phyloP scores from a whole-genome alignment of 2,329 filamentous ascomycete species.

The Botryosphaeria dothidea region DNA sequence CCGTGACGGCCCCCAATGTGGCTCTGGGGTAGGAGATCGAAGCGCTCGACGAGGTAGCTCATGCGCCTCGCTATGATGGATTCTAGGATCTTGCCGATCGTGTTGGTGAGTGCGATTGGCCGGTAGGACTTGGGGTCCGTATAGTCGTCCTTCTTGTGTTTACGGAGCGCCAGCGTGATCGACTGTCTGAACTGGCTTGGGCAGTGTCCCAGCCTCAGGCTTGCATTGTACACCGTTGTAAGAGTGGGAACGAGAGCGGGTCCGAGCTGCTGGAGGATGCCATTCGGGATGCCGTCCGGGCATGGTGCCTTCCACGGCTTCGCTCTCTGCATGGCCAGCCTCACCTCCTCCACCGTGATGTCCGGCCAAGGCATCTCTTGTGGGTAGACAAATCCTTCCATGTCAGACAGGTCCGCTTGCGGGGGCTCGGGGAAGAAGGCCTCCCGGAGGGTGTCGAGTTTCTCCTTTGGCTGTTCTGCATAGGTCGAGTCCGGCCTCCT shows the following conservation, averaged over 20 bases:
- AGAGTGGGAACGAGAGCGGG: neutral
- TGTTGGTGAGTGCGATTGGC: constrained; percentile 28
- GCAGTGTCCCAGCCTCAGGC: constrained; percentile 18
- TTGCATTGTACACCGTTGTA: constrained; percentile 20
- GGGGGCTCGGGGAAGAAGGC: no score
- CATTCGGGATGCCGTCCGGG: constrained; percentile 23
- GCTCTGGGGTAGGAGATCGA: neutral
- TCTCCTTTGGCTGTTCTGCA: no score
- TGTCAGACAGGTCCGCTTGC: no score
- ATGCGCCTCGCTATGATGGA: constrained; percentile 25
- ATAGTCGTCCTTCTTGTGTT: constrained; percentile 24
- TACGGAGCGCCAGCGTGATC: constrained; percentile 27
- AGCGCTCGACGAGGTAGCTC: no score
- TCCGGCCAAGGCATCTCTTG: neutral
- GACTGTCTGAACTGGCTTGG: constrained; percentile 22
- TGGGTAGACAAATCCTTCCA: neutral
- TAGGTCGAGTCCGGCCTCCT: no score
- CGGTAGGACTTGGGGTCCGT: constrained; percentile 27
- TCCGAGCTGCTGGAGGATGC: neutral
- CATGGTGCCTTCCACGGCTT: constrained; percentile 24
- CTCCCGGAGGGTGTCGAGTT: no score
- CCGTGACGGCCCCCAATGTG: neutral
- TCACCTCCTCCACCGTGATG: constrained; percentile 23
- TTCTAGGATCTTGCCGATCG: constrained; percentile 30
- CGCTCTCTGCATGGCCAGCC: constrained; percentile 20